These are phyloP conservation scores for Blastobotrys apis DNA, from an alignment of 1,139 yeast genomes.

Conservation along the genomic window DNA sequence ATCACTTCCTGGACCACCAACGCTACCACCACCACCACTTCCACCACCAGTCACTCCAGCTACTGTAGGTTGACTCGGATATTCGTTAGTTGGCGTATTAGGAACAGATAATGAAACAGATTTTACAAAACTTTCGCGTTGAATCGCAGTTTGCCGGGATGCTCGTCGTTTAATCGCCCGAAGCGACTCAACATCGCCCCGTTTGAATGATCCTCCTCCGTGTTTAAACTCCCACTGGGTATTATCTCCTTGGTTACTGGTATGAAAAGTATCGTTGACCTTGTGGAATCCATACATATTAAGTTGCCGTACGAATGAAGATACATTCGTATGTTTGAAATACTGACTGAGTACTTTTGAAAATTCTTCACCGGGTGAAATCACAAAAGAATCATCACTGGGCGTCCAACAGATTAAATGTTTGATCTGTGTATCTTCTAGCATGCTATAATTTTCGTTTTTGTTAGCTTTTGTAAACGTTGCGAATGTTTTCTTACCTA, in stretches of 20 bases:
- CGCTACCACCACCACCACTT: neutral
- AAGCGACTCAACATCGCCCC: slow-evolving; percentile 66
- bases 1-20: neutral
- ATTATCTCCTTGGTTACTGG: slow-evolving; percentile 20
- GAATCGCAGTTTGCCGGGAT: slow-evolving; percentile 35
- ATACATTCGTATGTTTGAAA: slow-evolving; percentile 91
- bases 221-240: slow-evolving; percentile 84
- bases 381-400: slow-evolving; percentile 44
- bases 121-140: slow-evolving; percentile 30
- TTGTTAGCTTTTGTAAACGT: neutral
- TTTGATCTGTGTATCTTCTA: slow-evolving; percentile 47
- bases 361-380: slow-evolving; percentile 42
- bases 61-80: too few relatives aligned
- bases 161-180: slow-evolving; percentile 64
- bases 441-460: slow-evolving; percentile 39
- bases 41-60: slow-evolving; percentile 4
- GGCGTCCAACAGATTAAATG: slow-evolving; percentile 79
- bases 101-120: slow-evolving; percentile 31
- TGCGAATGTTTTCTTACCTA: slow-evolving; percentile 26
- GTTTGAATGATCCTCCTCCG: slow-evolving; percentile 68
- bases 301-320: slow-evolving; percentile 90
- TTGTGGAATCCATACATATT: slow-evolving; percentile 99
- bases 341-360: slow-evolving; percentile 72
- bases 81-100: slow-evolving; percentile 24
- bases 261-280: slow-evolving; percentile 43